A percentile compares a stretch with the other conserved stretches of the same genome.
These are phyloP conservation scores for Suillus hirtellus DNA, from an alignment of 768 basidiomycete genomes.

Conservation along the genomic window DNA sequence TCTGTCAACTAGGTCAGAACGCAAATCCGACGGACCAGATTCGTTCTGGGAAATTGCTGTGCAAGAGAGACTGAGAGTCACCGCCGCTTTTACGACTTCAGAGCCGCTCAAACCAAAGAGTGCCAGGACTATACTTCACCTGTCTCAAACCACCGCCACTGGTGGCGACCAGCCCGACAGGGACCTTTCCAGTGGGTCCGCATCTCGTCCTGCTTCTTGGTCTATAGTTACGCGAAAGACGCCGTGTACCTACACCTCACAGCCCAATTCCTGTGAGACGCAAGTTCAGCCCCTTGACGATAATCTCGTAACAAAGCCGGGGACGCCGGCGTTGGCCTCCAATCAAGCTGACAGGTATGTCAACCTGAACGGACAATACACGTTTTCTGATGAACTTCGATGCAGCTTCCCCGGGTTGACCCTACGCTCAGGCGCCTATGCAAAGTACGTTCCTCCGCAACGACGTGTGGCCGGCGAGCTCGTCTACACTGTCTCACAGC, in stretches of 20 bases:
- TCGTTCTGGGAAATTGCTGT: background rate
- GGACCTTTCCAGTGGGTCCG: background rate
- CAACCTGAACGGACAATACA: background rate
- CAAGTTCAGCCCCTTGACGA: background rate
- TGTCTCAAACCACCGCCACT: background rate
- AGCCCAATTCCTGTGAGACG: background rate
- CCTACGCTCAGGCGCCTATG: background rate
- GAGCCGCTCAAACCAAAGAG: background rate
- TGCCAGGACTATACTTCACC: no score
- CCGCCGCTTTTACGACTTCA: background rate
- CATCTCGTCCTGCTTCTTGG: background rate
- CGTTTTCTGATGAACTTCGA: background rate
- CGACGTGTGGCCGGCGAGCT: background rate
- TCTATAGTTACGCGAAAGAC: background rate
- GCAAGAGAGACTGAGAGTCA: background rate
- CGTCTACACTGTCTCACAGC: background rate
- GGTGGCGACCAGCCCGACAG: background rate
- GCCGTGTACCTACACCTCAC: background rate
- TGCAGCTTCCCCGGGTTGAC: background rate
- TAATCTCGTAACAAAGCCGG: background rate
- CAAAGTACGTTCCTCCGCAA: slow-evolving; percentile 2
- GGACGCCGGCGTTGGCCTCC: background rate
- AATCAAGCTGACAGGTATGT: background rate
- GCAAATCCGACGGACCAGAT: background rate
- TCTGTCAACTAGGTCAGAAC: background rate